Evolutionary conservation across 1,139 yeast species (phyloP).

Genomic region (Candida labiduridarum): DNA sequence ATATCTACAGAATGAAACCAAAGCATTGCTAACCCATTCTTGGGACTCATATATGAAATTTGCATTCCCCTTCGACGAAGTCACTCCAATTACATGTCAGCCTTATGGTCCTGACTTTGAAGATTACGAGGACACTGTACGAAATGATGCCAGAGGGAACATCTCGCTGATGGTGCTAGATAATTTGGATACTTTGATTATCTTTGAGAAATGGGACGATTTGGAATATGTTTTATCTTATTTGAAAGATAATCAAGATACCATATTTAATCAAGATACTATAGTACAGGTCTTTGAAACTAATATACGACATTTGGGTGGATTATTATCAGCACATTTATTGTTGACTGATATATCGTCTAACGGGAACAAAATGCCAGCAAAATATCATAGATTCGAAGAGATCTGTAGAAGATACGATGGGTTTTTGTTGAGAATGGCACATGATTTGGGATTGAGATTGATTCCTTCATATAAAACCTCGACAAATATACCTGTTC

Average conservation of each 20-base stretch:
- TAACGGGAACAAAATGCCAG: slow-evolving; percentile 23
- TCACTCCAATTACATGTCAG: slow-evolving; percentile 70
- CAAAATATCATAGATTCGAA: slow-evolving; percentile 16
- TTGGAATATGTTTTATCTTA: slow-evolving; percentile 53
- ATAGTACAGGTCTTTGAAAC: slow-evolving; percentile 87
- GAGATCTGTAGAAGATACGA: slow-evolving; percentile 48
- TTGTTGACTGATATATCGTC: slow-evolving; percentile 56
- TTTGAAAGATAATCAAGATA: slow-evolving; percentile 36
- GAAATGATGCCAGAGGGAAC: slow-evolving; percentile 87
- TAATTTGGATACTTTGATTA: slow-evolving; percentile 74
- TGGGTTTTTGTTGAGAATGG: slow-evolving; percentile 69
- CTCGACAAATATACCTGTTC: slow-evolving; percentile 63
- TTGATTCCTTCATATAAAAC: slow-evolving; percentile 69
- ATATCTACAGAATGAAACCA: slow-evolving; percentile 52
- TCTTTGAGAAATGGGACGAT: slow-evolving; percentile 63
- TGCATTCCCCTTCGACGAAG: slow-evolving; percentile 86
- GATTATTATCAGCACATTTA: slow-evolving; percentile 75
- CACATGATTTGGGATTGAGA: slow-evolving; percentile 70
- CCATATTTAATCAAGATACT: slow-evolving; percentile 62
- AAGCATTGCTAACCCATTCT: slow-evolving; percentile 67
- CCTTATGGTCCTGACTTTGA: slow-evolving; percentile 67
- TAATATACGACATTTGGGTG: slow-evolving; percentile 78
- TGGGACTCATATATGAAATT: slow-evolving; percentile 69
- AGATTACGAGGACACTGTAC: slow-evolving; percentile 54
- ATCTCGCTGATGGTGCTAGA: slow-evolving; percentile 79